phyloP scores from a whole-genome alignment of 352 stramenopile genomes.

The Pythium phragmitis region DNA sequence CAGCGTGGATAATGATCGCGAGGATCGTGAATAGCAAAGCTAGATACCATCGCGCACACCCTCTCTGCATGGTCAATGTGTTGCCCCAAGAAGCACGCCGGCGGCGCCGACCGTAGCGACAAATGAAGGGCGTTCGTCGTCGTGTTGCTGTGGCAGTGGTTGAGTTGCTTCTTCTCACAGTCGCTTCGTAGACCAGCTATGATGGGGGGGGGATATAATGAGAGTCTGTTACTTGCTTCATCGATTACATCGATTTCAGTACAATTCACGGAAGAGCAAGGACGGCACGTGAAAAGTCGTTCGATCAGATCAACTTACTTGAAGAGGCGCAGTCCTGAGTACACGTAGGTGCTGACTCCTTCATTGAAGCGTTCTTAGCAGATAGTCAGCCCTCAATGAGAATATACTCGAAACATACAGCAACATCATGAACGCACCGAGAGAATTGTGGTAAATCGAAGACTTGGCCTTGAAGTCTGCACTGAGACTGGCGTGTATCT shows the following conservation, averaged over 20 bases:
- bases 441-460: too few species aligned
- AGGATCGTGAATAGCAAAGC: neutral
- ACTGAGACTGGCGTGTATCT: too few species aligned
- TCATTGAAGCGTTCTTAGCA: too few species aligned
- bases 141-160: neutral
- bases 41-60: neutral
- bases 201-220: neutral
- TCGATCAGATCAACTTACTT: neutral
- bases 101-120: neutral
- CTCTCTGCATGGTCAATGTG: neutral
- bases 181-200: neutral
- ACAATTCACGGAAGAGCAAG: neutral
- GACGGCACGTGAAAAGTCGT: neutral
- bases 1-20: neutral
- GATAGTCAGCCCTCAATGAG: too few species aligned
- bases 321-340: conserved; percentile 9
- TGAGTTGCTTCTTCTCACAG: neutral
- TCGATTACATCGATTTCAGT: neutral
- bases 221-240: neutral
- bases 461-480: too few species aligned
- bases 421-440: too few species aligned
- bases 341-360: too few species aligned
- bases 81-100: neutral
- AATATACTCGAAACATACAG: too few species aligned
- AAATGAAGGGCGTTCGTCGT: neutral